Percentiles rank a stretch among this genome's conserved stretches.
Conservation (phyloP, 768 basidiomycete species). For the Phallus indusiatus region DNA sequence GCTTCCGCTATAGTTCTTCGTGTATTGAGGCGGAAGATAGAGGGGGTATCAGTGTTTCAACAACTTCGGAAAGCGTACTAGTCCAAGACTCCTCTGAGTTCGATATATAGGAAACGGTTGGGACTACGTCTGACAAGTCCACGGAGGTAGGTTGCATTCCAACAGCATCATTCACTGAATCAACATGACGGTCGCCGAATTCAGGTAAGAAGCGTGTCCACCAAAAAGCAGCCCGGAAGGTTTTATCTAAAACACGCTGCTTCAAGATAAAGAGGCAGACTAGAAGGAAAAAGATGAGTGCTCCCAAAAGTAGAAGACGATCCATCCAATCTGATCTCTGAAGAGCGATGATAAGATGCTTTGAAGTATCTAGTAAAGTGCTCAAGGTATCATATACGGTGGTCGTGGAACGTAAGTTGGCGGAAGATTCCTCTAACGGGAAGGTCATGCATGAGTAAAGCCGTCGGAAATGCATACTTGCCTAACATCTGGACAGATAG, state of each 20-base stretch:
- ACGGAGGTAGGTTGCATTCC: not conserved
- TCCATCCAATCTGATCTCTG: conserved; percentile 91
- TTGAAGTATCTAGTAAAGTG: conserved; percentile 65
- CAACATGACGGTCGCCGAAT: not conserved
- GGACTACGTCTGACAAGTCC: not conserved
- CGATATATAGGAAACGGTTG: not conserved
- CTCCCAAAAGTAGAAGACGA: conserved; percentile 73
- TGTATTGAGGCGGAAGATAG: not conserved
- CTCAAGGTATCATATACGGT: conserved; percentile 68
- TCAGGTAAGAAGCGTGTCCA: conserved; percentile 71
- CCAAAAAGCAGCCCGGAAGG: conserved; percentile 74
- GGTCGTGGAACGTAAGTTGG: conserved; percentile 65
- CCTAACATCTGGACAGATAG: conserved; percentile 80
- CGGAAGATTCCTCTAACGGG: conserved; percentile 62
- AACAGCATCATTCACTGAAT: too few relatives aligned
- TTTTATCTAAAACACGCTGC: conserved; percentile 73
- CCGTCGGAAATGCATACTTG: conserved; percentile 20
- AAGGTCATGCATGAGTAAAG: not conserved
- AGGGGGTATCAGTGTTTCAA: not conserved
- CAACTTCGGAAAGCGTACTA: not conserved
- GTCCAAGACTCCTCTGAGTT: not conserved
- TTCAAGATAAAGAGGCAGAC: conserved; percentile 83
- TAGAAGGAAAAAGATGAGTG: conserved; percentile 73
- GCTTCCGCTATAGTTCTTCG: not conserved
- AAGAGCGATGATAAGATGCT: conserved; percentile 76